Evolutionary conservation across 78 protist species (phyloP), one percentile per base, ranked within the genome.

Genomic region (Guillardia theta): DNA sequence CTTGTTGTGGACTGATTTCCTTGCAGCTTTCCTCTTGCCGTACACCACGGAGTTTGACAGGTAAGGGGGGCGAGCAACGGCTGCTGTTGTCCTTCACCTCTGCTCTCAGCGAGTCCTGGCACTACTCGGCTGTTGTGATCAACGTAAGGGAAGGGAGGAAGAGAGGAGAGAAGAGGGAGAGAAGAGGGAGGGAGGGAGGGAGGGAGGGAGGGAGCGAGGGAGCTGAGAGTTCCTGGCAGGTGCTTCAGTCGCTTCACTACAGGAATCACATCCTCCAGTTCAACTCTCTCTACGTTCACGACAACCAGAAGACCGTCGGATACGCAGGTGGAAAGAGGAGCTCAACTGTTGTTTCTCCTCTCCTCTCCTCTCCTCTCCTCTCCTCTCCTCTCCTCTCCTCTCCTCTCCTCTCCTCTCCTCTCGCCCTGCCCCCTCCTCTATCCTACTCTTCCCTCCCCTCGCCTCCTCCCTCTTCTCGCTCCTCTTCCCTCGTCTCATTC

Each of bases 31-130:
- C 62, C 12, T 53, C 62, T 53, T 53, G 62, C 62, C 62, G 78
- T 64, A 64, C 78, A 64, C 78, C n/a, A 70, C 83, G 83, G 41
- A 70, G n/a, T 70, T 70, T 24, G 83, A 70, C 41, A 70, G 39
- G 58, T 50, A 15, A 10, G 58, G 30, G 58, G 30, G 58, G 15
- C 58, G n/a, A n/a, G n/a, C n/a, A n/a, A n/a, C n/a, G n/a, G n/a
- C n/a, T n/a, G n/a, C n/a, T n/a, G n/a, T n/a, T n/a, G n/a, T n/a
- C n/a, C n/a, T n/a, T n/a, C n/a, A n/a, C 58, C 58, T 19, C 58
- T 15, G 10, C 58, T 15, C 10, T 50, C 58, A 50, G 58, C 30
- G 10, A 50, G 58, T 19, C 58, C 10, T 10, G 30, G 58, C 58
- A 50, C 58, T 19, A 15, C 30, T 10, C 58, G 15, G 58, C 10